Percentiles rank a stretch among this genome's conserved stretches.
Evolutionary conservation across 768 basidiomycete species (phyloP).

Genomic region (Lentinula edodes): DNA sequence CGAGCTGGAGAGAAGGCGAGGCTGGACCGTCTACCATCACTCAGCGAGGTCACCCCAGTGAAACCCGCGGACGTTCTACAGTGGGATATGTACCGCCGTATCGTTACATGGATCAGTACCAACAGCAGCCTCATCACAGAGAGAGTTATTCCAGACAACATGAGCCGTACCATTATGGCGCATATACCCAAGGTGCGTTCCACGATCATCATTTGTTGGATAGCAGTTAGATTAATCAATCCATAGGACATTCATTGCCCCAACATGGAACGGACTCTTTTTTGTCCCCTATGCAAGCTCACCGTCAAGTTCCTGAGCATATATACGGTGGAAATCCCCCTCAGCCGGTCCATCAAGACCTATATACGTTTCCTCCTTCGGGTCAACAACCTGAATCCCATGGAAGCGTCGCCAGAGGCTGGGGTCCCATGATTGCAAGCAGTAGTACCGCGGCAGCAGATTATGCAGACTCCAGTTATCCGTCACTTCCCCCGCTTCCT

Average conservation of each 20-base stretch:
- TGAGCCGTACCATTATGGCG: not conserved
- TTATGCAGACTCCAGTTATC: not conserved
- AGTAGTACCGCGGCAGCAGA: not conserved
- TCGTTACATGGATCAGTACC: not conserved
- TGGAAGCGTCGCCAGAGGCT: not conserved
- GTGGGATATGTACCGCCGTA: not conserved
- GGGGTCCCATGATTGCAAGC: not conserved
- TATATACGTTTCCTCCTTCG: not conserved
- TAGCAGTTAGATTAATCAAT: not conserved
- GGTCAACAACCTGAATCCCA: not conserved
- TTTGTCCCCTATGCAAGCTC: not conserved
- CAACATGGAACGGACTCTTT: not conserved
- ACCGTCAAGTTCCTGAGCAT: not conserved
- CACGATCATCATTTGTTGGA: not conserved
- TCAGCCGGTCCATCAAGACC: not conserved
- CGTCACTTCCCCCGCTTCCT: not conserved
- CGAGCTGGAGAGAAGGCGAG: conserved; percentile 38
- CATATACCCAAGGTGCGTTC: conserved; percentile 5
- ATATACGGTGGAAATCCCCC: not conserved
- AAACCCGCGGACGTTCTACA: not conserved
- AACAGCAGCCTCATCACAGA: not conserved
- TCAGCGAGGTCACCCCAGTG: not conserved
- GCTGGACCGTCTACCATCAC: conserved; percentile 34
- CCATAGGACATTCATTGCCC: not conserved
- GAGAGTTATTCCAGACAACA: not conserved